Evolutionary conservation across 371 early-diverging fungal species (phyloP).

Genomic region (Circinella umbellata): DNA sequence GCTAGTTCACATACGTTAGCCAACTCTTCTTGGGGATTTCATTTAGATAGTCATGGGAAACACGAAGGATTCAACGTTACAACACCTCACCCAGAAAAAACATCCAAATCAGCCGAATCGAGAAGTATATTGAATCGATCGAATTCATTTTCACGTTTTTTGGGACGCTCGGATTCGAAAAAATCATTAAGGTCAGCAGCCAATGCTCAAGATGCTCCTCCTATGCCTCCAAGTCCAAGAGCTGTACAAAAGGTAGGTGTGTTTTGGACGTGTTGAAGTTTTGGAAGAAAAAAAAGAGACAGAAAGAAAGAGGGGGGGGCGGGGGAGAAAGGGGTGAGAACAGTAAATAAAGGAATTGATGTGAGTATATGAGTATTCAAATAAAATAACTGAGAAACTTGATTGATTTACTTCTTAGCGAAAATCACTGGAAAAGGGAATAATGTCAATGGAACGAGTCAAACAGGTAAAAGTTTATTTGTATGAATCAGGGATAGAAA

Average conservation of each 20-base stretch:
- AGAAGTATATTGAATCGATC: conserved; percentile 49
- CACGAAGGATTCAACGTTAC: conserved; percentile 44
- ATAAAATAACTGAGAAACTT: too few species aligned
- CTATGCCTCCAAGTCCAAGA: conserved; percentile 44
- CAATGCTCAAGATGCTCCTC: conserved; percentile 30
- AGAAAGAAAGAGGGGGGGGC: too few species aligned
- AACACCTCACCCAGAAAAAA: conserved; percentile 28
- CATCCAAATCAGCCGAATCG: conserved; percentile 46
- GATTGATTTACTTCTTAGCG: conserved; percentile 21
- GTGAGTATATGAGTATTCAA: too few species aligned
- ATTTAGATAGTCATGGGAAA: conserved; percentile 28
- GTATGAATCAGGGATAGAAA: too few species aligned
- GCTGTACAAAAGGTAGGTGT: conserved; percentile 41
- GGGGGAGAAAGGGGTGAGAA: not conserved
- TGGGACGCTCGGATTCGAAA: conserved; percentile 55
- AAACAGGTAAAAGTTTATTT: conserved; percentile 49
- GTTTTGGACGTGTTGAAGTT: not conserved
- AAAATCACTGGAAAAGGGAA: conserved; percentile 54
- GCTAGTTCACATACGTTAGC: conserved; percentile 13
- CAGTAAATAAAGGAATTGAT: not conserved
- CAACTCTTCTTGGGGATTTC: conserved; percentile 17
- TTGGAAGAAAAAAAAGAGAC: not conserved
- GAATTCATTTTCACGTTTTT: conserved; percentile 55
- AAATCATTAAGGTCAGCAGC: conserved; percentile 30
- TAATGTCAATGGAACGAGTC: conserved; percentile 71